Base-by-base conservation (phyloP, 768 basidiomycete genomes). In the Pholiota conissans region DNA sequence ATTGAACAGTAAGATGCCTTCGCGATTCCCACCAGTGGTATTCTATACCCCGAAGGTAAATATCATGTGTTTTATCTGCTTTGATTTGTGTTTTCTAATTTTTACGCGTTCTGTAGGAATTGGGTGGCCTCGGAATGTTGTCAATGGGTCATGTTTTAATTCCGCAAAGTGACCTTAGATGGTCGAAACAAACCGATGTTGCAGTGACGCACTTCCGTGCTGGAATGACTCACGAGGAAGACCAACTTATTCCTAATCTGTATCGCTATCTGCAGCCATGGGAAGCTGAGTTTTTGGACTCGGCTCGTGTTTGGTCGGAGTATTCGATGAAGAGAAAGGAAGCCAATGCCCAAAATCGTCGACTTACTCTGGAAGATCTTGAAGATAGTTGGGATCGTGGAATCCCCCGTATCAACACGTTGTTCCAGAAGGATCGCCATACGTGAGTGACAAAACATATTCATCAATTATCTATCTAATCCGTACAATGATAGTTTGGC, bases 301-400 rank as follows among this genome's bases (percentile, higher is more conserved):
- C 95, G 1, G 95, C 95, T 37, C 93, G 97, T 65, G 97, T 99
- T 37, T 99, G 97, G 97, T 93, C 90, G 0, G 97, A 99, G 72
- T 99, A 99, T 72, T 95, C 96, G 0, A 92, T 98, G 94, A 99
- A 98, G 81, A 80, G 97, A 65, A 98, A 98, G 73, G 97, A 99
- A 70, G 97, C 97, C n/a, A 97, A 95, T 62, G 96, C 97, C 0
- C 94, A 97, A 71, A 98, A 98, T 74, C 89, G 96, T 55, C 89
- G 97, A 14, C 80, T 99, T 54, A 99, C 97, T 1, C 79, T 99
- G 18, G 97, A 99, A 71, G 97, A 98, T 79, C 81, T 98, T 26
- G 97, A 98, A 71, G 95, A 99, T 68, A 93, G 90, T 66, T 98
- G 96, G 96, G 96, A 98, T 74, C 89, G 95, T 63, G 95, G 95